Evolutionary conservation across 805 yeast genomes (phyloP), one percentile per base, ranked within the genome.

Genomic region (Candida glaebosa): DNA sequence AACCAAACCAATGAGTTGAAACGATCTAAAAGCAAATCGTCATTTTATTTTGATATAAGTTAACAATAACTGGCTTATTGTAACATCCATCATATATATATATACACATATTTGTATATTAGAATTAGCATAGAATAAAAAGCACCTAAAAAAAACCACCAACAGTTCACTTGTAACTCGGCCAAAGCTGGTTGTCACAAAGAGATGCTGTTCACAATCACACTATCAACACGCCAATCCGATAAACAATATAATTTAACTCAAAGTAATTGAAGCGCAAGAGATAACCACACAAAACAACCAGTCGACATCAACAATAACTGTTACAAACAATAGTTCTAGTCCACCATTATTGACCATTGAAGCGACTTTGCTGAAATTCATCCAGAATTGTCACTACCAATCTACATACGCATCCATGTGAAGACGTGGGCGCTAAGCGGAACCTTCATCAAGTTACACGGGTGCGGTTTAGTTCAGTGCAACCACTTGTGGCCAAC

Each of bases 1-100:
- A 34, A 34, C 20, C 38, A 14, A 22, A 5, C 30, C 9, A 5
- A 18, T 9, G 31, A 24, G 16, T 24, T 35, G 8, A 35, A 35
- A 17, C 38, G 38, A 4, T 19, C 18, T 4, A 35, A 35, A 35
- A 28, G 31, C 14, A 28, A 14, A 28, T 28, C 31, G 14, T 28
- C 31, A 28, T 28, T 28, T 28, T 28, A 10, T 28, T 28, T 28
- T 28, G 31, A 10, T 28, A 10, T 28, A 28, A 28, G 31, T 14
- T 28, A 28, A 28, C 14, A 28, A 28, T 28, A 28, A 28, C 31
- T 28, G 31, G 31, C 16, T 28, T 28, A 28, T 28, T 28, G 14
- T 28, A 12, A 6, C 16, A 9, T 28, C 16, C 31, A 28, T 28
- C 26, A 22, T 22, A 22, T 22, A 22, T 22, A 22, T 10, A 22